These are phyloP conservation scores for Arctium lappa DNA, from an alignment of 129 eudicot species.

Conservation along the genomic window DNA sequence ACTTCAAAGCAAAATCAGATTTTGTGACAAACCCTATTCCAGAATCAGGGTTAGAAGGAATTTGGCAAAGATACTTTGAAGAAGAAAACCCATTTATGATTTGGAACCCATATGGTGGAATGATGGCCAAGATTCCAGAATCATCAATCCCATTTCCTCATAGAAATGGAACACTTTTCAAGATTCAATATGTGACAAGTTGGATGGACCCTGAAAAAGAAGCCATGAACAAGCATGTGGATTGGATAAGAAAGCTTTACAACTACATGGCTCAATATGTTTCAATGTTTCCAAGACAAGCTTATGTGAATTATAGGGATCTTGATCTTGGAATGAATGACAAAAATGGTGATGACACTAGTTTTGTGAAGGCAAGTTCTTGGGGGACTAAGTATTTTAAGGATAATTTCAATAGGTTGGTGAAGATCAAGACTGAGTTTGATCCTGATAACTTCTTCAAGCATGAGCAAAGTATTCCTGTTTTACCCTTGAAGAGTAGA, in stretches of 20 bases:
- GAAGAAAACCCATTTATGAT: constrained; percentile 57
- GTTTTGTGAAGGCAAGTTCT: constrained; percentile 46
- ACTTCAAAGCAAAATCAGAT: constrained; percentile 76
- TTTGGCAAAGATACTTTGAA: constrained; percentile 54
- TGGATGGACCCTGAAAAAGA: constrained; percentile 47
- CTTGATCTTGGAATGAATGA: constrained; percentile 80
- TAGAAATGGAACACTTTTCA: constrained; percentile 58
- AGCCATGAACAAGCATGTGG: constrained; percentile 38
- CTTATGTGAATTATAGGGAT: constrained; percentile 80
- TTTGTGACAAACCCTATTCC: constrained; percentile 58
- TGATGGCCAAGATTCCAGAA: constrained; percentile 58
- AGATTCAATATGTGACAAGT: constrained; percentile 44
- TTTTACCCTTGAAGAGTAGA: constrained; percentile 33
- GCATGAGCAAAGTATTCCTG: constrained; percentile 81
- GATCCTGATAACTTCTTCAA: constrained; percentile 84
- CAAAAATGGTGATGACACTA: constrained; percentile 42
- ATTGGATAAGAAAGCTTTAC: constrained; percentile 69
- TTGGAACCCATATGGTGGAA: constrained; percentile 78
- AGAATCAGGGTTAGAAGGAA: constrained; percentile 55
- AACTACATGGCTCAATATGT: constrained; percentile 64
- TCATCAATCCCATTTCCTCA: constrained; percentile 77
- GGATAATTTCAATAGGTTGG: constrained; percentile 60
- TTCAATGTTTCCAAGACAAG: constrained; percentile 67
- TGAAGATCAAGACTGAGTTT: constrained; percentile 59
- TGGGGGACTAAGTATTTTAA: constrained; percentile 75